Evolutionary conservation across 169 alveolate species (phyloP), one percentile per base, ranked within the genome.

Genomic region (Babesia gibsoni): DNA sequence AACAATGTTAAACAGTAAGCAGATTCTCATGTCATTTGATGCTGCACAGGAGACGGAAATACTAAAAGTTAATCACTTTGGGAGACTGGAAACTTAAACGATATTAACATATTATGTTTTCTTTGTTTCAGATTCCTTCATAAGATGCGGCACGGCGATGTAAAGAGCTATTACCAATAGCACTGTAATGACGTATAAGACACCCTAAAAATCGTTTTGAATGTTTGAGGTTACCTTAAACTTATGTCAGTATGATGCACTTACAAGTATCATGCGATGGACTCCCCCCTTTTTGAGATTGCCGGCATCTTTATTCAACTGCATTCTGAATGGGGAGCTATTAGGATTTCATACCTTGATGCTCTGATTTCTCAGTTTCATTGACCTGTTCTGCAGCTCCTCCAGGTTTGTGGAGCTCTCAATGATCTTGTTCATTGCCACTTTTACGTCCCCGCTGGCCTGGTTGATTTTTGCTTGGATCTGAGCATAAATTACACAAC

Each of bases 1-100:
- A 6, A 67, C 84, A 36, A 46, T 84, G 46, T 63, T 84, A 63
- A 72, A 72, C 46, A 67, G 89, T 82, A n/a, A 67, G 57, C 63
- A n/a, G n/a, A n/a, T n/a, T n/a, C n/a, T n/a, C n/a, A n/a, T n/a
- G n/a, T n/a, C n/a, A n/a, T n/a, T n/a, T n/a, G n/a, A n/a, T n/a
- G n/a, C n/a, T n/a, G n/a, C n/a, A n/a, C n/a, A n/a, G n/a, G n/a
- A n/a, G n/a, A n/a, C n/a, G n/a, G n/a, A n/a, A n/a, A n/a, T n/a
- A n/a, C n/a, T n/a, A n/a, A n/a, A n/a, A n/a, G n/a, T n/a, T n/a
- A n/a, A n/a, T n/a, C n/a, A n/a, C n/a, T n/a, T n/a, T n/a, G n/a
- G n/a, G n/a, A n/a, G n/a, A n/a, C n/a, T n/a, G n/a, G n/a, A n/a
- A n/a, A n/a, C n/a, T n/a, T n/a, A n/a, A n/a, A n/a, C n/a, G n/a